These are phyloP conservation scores for Dillenia turbinata DNA, from an alignment of 164 flowering plant genomes.

Conservation along the genomic window DNA sequence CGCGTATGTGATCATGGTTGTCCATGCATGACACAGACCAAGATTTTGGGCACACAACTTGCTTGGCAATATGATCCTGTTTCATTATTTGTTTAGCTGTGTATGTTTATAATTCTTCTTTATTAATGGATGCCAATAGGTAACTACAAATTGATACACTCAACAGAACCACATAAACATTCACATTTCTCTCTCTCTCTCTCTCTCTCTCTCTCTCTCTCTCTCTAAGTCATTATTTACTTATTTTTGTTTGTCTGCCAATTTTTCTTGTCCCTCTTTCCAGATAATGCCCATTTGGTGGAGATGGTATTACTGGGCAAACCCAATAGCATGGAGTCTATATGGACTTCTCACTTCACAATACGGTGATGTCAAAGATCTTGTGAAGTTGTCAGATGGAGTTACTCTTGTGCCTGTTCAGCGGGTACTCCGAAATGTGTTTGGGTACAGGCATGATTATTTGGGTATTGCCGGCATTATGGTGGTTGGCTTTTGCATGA, in stretches of 20 bases:
- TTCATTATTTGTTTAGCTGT: too few species aligned
- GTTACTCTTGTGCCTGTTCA: slow-evolving; percentile 23
- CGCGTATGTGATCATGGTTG: too few species aligned
- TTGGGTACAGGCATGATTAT: slow-evolving; percentile 74
- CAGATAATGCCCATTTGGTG: slow-evolving; percentile 95
- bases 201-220: too few species aligned
- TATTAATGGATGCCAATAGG: too few species aligned
- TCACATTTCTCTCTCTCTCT: too few species aligned
- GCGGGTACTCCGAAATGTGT: slow-evolving; percentile 38
- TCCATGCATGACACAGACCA: too few species aligned
- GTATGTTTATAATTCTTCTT: too few species aligned
- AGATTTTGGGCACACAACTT: too few species aligned
- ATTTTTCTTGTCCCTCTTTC: slow-evolving; percentile 4
- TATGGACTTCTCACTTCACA: slow-evolving; percentile 88
- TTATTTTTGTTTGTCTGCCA: slow-evolving; percentile 4
- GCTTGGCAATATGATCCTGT: too few species aligned
- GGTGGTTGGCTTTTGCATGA: slow-evolving; percentile 57
- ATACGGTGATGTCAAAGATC: slow-evolving; percentile 50
- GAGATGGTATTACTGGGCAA: slow-evolving; percentile 99
- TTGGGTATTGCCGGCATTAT: slow-evolving; percentile 54
- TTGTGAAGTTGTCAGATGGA: slow-evolving; percentile 62
- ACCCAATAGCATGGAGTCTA: slow-evolving; percentile 86
- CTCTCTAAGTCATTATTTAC: background rate
- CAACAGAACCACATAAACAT: too few species aligned
- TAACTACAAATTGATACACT: too few species aligned